phyloP scores from a whole-genome alignment of 306 rosid species.

The Ochetophila trinervis region DNA sequence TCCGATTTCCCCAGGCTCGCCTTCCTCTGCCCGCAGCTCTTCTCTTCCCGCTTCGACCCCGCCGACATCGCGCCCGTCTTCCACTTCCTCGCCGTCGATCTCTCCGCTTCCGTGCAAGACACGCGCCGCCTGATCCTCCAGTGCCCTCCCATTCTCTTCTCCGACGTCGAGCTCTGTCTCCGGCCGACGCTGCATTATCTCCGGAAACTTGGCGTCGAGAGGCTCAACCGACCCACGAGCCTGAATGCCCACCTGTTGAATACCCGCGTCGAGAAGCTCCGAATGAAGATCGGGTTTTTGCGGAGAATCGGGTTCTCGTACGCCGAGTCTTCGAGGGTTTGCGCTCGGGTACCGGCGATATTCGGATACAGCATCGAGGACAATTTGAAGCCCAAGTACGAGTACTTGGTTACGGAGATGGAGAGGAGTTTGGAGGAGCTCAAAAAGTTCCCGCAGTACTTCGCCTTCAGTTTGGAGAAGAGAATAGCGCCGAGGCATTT shows the following conservation, averaged over 20 bases:
- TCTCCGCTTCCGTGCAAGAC: conserved; percentile 38
- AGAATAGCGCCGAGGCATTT: conserved; percentile 64
- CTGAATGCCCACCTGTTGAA: conserved; percentile 65
- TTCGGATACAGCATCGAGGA: conserved; percentile 66
- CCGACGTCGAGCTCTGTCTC: conserved; percentile 64
- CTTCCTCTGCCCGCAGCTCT: conserved; percentile 51
- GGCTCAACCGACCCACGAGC: conserved; percentile 39
- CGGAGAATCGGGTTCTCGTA: conserved; percentile 46
- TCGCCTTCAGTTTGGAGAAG: conserved; percentile 69
- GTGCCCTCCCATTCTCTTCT: conserved; percentile 62
- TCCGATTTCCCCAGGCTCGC: conserved; percentile 60
- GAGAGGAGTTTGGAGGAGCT: conserved; percentile 60
- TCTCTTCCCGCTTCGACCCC: conserved; percentile 39
- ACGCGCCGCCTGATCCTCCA: conserved; percentile 54
- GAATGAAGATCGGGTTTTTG: conserved; percentile 43
- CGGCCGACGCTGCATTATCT: conserved; percentile 62
- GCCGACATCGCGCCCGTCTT: conserved; percentile 53
- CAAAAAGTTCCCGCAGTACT: conserved; percentile 69
- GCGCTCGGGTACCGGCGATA: conserved; percentile 62
- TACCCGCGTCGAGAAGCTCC: conserved; percentile 62
- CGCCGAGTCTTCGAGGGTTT: conserved; percentile 45
- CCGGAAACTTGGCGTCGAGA: conserved; percentile 38
- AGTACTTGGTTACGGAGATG: conserved; percentile 65
- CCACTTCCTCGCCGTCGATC: conserved; percentile 45
- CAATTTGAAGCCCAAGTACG: conserved; percentile 58